Evolutionary conservation across 2,329 filamentous ascomycete species (phyloP).

Genomic region (Paracoccidioides brasiliensis): DNA sequence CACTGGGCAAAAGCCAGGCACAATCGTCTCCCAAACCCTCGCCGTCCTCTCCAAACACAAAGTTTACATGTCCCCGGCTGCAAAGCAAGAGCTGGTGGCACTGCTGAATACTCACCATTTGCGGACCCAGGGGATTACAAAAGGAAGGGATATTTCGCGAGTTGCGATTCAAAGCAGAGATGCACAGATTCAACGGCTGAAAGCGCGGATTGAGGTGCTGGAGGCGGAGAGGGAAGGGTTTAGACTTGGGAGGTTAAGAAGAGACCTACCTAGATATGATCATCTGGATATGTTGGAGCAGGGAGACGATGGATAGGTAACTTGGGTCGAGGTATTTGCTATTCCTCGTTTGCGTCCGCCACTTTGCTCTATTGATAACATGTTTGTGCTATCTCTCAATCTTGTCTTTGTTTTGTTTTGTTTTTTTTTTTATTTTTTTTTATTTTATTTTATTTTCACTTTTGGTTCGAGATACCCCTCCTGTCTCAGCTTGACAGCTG

Average conservation of each 20-base stretch:
- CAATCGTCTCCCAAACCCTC: conserved; percentile 18
- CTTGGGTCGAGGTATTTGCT: no score
- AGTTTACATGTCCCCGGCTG: conserved; percentile 21
- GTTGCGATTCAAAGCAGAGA: conserved; percentile 51
- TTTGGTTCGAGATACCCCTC: background rate
- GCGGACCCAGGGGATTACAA: conserved; percentile 46
- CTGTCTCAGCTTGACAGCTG: background rate
- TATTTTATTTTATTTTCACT: background rate
- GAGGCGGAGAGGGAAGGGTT: conserved; percentile 45
- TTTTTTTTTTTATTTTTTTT: background rate
- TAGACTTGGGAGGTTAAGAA: conserved; percentile 30
- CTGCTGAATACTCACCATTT: conserved; percentile 45
- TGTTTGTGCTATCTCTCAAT: no score
- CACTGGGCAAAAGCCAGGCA: conserved; percentile 10
- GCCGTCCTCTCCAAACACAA: conserved; percentile 24
- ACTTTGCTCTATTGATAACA: background rate
- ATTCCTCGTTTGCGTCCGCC: background rate
- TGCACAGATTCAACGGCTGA: conserved; percentile 50
- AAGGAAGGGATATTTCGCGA: conserved; percentile 54
- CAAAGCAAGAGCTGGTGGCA: conserved; percentile 24
- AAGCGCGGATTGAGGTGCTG: conserved; percentile 48
- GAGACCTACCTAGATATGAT: conserved; percentile 6
- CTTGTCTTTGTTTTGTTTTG: background rate
- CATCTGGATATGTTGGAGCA: conserved; percentile 5
- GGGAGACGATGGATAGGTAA: background rate